Conservation (phyloP, 177 flowering plant species). For the Tripterygium wilfordii region DNA sequence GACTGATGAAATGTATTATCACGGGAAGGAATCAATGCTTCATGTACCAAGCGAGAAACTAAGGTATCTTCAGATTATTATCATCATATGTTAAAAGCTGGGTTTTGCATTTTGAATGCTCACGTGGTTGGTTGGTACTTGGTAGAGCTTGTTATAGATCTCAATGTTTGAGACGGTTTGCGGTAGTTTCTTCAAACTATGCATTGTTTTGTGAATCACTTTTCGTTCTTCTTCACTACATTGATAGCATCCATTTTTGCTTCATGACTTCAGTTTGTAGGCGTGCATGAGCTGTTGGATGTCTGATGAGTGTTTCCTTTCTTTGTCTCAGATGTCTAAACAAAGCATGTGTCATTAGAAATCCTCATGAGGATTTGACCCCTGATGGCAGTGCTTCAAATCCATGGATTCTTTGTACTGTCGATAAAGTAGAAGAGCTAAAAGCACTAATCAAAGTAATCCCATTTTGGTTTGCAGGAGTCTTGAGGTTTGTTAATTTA, state of each 20-base stretch:
- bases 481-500: conserved; percentile 19
- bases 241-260: too few species aligned
- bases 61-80: conserved; percentile 26
- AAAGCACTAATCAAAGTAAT: conserved; percentile 37
- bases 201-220: too few species aligned
- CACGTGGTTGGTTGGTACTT: too few species aligned
- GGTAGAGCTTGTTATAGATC: too few species aligned
- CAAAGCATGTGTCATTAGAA: conserved; percentile 31
- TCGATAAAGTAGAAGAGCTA: conserved; percentile 51
- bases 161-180: too few species aligned
- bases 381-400: conserved; percentile 22
- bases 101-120: too few species aligned
- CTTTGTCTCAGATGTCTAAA: conserved; percentile 27
- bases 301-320: too few species aligned
- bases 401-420: conserved; percentile 49
- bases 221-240: too few species aligned
- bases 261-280: too few species aligned
- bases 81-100: too few species aligned
- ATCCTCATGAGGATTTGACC: conserved; percentile 13
- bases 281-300: too few species aligned
- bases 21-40: conserved; percentile 9
- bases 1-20: conserved; percentile 11
- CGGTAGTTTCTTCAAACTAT: too few species aligned
- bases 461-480: conserved; percentile 51
- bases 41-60: conserved; percentile 17